Conservation (phyloP, 768 basidiomycete genomes). For the Pisolithus marmoratus region DNA sequence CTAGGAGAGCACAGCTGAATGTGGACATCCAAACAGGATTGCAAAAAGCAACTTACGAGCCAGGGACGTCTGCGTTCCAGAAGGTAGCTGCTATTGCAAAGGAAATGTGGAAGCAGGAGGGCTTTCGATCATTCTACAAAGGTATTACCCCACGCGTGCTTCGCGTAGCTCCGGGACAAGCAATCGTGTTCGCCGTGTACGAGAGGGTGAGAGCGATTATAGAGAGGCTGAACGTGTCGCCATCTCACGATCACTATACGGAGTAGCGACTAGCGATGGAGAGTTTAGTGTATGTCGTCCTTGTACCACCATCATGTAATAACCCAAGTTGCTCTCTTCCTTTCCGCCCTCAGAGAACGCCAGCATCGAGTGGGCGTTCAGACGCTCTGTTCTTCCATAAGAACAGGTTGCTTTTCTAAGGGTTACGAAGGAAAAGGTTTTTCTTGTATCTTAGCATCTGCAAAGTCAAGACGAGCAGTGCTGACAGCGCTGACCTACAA, state of each 20-base stretch:
- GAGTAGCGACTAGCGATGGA: no score
- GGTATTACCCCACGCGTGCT: conserved; percentile 96
- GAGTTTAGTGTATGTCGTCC: no score
- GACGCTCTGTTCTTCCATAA: no score
- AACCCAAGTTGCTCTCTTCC: no score
- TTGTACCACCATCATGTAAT: no score
- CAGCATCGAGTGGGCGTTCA: no score
- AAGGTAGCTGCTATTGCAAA: conserved; percentile 74
- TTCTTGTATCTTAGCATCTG: no score
- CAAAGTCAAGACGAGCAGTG: no score
- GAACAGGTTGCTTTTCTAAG: no score
- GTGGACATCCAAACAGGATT: conserved; percentile 45
- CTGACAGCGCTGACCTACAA: no score
- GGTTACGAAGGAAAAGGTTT: no score
- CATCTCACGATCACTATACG: conserved; percentile 60
- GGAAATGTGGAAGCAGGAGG: conserved; percentile 95
- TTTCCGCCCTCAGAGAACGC: no score
- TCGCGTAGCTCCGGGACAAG: conserved; percentile 94
- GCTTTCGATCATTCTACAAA: conserved; percentile 90
- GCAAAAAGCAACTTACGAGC: conserved; percentile 72
- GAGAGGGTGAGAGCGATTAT: conserved; percentile 77
- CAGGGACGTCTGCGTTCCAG: conserved; percentile 72
- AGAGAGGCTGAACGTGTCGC: conserved; percentile 57
- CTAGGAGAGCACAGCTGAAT: conserved; percentile 1
- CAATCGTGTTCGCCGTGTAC: conserved; percentile 96